Evolutionary conservation across 2,329 filamentous ascomycete genomes (phyloP), one percentile per base, ranked within the genome.

Genomic region (Epichloe coenophiala): DNA sequence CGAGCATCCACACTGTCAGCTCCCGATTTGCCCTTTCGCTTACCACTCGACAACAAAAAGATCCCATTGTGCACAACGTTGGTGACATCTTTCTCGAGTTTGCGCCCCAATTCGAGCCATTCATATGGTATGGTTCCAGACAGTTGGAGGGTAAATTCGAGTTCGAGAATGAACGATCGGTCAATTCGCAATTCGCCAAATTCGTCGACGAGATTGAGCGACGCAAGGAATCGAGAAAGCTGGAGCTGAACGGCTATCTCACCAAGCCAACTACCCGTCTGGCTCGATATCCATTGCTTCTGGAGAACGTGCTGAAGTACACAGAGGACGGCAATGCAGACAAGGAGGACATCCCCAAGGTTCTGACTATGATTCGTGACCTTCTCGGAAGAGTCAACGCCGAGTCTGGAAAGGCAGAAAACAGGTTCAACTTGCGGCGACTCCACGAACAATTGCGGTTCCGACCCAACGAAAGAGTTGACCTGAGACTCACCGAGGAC

Each of bases 131-230:
- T 62, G 93, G 93, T 61, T 87, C 91, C 40, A 95, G 90, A 63
- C 93, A 98, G 67, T 73, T 98, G 45, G 94, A 95, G 65, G 93
- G 87, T 58, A 97, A 98, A 67, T 96, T 91, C 62, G 93, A 96
- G 63, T 98, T 97, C 64, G 93, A 98, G 68, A 93, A 93, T 61
- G 93, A 98, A 70, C 88, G 93, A 59, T 84, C 86, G 15, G 78
- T 82, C 51, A 98, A 98, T 60, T 78, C 83, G 1, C 80, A 79
- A 40, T 98, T 98, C 65, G 74, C 84, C 48, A 88, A 86, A 61
- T 96, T 97, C 59, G 93, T 97, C 27, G 93, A 98, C 57, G 90
- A 97, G 65, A 95, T 94, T 5, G 93, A 98, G 67, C 78, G 93
- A 52, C 80, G 95, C 59, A 96, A 96, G 66, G 93, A 98, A 66